Evolutionary conservation across 192 early-diverging fungal species (phyloP).

Genomic region (Gryganskiella cystojenkinii): DNA sequence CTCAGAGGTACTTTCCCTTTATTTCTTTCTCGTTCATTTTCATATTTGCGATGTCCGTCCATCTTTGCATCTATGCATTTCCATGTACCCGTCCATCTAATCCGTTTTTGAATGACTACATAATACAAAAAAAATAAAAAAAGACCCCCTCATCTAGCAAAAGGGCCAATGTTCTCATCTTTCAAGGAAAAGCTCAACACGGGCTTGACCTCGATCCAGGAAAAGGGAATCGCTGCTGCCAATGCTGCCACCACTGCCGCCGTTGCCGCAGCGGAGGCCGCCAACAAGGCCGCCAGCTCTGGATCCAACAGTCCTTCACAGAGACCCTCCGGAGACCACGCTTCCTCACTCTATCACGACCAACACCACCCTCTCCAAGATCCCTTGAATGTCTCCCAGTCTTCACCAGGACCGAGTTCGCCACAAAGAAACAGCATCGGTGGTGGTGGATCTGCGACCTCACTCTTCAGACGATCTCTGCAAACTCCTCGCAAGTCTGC

Average conservation of each 20-base stretch:
- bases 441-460: constrained; percentile 12
- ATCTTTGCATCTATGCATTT: no score
- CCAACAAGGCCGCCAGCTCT: constrained; percentile 6
- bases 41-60: no score
- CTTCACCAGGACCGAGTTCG: background rate
- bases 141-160: background rate
- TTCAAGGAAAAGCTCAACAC: constrained; percentile 53
- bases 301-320: constrained; percentile 18
- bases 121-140: no score
- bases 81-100: no score
- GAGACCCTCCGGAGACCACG: constrained; percentile 15
- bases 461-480: constrained; percentile 37
- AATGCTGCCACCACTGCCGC: constrained; percentile 36
- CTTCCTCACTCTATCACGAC: background rate
- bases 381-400: constrained; percentile 14
- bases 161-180: constrained; percentile 43
- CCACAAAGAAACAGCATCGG: background rate
- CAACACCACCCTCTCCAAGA: constrained; percentile 13
- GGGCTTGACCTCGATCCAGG: constrained; percentile 48
- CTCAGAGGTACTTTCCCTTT: no score
- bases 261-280: constrained; percentile 21
- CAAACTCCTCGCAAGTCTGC: constrained; percentile 29
- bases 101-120: no score
- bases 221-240: constrained; percentile 40
- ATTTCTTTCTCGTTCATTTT: no score